Evolutionary conservation across 441 rosid genomes (phyloP), one percentile per base, ranked within the genome.

Genomic region (Metrosideros polymorpha): DNA sequence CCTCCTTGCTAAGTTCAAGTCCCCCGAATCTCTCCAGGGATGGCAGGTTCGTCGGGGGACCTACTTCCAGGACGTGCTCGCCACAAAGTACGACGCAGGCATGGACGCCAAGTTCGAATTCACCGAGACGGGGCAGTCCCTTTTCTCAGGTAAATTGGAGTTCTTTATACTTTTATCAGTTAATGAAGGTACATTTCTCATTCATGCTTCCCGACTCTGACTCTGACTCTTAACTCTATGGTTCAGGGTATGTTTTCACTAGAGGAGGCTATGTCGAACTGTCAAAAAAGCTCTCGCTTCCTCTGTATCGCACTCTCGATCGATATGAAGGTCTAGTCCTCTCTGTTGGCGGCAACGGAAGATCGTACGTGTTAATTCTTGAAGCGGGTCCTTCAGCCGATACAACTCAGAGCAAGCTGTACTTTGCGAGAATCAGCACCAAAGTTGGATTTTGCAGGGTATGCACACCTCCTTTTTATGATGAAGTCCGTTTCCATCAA

Each of bases 311-410:
- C 90, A 96, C 99, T 87, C 99, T 97, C 86, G 99, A 96, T 94
- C 94, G 98, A 92, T 94, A 94, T 87, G 99, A 96, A 90, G 99
- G 99, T 85, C 93, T 95, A 85, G 95, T 97, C 82, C 92, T 96
- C 45, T 98, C 99, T 79, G 95, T 96, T 86, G 99, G 99, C 82
- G 99, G 99, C 85, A 98, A 98, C 86, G 99, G 99, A 89, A 94
- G 99, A 90, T 93, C 99, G 6, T 98, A 94, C 88, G 95, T 95
- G 85, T 88, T 98, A 82, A 95, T 96, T 89, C 97, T 98, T 90
- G 99, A 95, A 94, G 97, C 99, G 84, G 99, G 99, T 88, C 99
- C 99, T 88, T 93, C 95, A 27, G 95, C 93, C 14, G 97, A 96
- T 90, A 95, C 92, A 90, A 92, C 94, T 84, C 98, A 93, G 90